phyloP scores from a whole-genome alignment of 108 stramenopile species.

The Pelagomonas calceolata region DNA sequence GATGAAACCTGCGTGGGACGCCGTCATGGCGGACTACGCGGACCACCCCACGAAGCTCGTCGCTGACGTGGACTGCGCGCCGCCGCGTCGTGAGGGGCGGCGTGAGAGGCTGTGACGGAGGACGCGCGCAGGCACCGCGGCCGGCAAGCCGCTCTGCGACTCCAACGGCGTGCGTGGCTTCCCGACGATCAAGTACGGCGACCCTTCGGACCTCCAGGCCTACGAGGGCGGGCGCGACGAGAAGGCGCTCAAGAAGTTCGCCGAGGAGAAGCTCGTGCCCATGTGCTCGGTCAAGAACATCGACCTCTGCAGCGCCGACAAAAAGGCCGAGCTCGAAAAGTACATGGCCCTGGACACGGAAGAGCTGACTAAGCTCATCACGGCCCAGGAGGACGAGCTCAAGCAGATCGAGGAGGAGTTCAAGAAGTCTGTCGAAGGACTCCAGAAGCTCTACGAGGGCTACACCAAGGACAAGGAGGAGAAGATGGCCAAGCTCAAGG shows the following conservation, averaged over 20 bases:
- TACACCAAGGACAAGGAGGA: background rate
- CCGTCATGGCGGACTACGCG: background rate
- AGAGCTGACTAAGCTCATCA: background rate
- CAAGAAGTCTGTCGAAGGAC: background rate
- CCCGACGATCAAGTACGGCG: conserved; percentile 18
- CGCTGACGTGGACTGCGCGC: conserved; percentile 32
- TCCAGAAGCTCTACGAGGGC: background rate
- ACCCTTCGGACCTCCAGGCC: conserved; percentile 7
- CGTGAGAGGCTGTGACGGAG: too few relatives aligned
- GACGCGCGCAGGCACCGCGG: too few relatives aligned
- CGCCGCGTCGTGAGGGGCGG: too few relatives aligned
- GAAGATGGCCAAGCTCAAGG: background rate
- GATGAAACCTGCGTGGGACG: conserved; percentile 25
- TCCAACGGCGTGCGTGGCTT: conserved; percentile 19
- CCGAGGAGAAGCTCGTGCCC: conserved; percentile 13
- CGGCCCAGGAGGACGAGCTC: background rate
- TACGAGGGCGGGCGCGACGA: conserved; percentile 31
- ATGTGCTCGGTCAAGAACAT: conserved; percentile 4
- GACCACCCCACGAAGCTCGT: conserved; percentile 9
- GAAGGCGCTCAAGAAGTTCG: conserved; percentile 14
- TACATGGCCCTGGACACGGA: background rate
- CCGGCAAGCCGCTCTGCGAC: conserved; percentile 11
- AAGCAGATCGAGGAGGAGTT: background rate
- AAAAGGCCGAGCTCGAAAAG: conserved; percentile 9
- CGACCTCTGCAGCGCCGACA: conserved; percentile 4